Conservation (phyloP, 805 yeast species). For the Cyberlindnera saturnus region DNA sequence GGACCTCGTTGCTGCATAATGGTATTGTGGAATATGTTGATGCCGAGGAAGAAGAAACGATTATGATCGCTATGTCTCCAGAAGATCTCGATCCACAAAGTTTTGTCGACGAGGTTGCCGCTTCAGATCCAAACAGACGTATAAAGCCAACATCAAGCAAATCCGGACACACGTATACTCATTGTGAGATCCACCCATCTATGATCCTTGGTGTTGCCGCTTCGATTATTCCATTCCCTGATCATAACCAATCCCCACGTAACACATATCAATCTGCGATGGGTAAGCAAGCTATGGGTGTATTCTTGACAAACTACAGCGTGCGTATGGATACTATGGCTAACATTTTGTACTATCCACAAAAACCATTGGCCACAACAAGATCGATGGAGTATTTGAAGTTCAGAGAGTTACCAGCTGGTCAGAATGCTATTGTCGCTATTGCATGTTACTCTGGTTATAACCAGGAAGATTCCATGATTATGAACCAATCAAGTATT, state of each 20-base stretch:
- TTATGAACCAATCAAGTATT: slow-evolving; percentile 97
- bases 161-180: slow-evolving; percentile 83
- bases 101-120: slow-evolving; percentile 34
- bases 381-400: slow-evolving; percentile 96
- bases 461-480: slow-evolving; percentile 99
- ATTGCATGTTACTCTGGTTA: slow-evolving; percentile 97
- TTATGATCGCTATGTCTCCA: slow-evolving; percentile 97
- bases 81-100: slow-evolving; percentile 79
- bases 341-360: slow-evolving; percentile 93
- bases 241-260: slow-evolving; percentile 99
- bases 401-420: slow-evolving; percentile 97
- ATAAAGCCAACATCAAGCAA: slow-evolving; percentile 63
- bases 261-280: slow-evolving; percentile 98
- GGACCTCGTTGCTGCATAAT: slow-evolving; percentile 76
- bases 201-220: slow-evolving; percentile 99
- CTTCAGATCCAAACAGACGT: slow-evolving; percentile 57
- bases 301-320: slow-evolving; percentile 86
- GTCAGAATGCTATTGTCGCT: slow-evolving; percentile 98
- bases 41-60: slow-evolving; percentile 98
- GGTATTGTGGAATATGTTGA: slow-evolving; percentile 96
- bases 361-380: slow-evolving; percentile 96
- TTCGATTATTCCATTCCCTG: slow-evolving; percentile 98
- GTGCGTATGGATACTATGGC: slow-evolving; percentile 99
- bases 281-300: slow-evolving; percentile 99
- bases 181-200: slow-evolving; percentile 98